Evolutionary conservation across 345 rosid species (phyloP).

Genomic region (Eucalyptus grandis): DNA sequence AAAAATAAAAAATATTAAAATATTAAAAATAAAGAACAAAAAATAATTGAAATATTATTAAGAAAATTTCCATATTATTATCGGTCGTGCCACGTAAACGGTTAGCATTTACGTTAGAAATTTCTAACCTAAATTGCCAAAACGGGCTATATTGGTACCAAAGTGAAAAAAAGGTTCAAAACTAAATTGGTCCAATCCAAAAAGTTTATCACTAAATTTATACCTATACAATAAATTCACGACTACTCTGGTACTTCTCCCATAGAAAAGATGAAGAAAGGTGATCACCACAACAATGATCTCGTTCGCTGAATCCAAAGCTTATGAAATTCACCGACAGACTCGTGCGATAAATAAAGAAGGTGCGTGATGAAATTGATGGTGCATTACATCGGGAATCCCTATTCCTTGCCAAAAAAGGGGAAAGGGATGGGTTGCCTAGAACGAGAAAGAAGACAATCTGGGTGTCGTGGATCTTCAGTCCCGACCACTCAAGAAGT

Average conservation of each 20-base stretch:
- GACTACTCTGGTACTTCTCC: fast-evolving
- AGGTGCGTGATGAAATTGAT: not conserved
- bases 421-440: not conserved
- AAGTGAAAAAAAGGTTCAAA: too few species aligned
- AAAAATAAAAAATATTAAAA: too few species aligned
- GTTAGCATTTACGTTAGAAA: fast-evolving
- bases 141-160: fast-evolving
- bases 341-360: not conserved
- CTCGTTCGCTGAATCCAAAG: not conserved
- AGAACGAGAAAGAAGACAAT: not conserved
- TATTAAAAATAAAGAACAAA: too few species aligned
- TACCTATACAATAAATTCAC: not conserved
- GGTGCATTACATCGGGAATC: not conserved
- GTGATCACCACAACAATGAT: not conserved
- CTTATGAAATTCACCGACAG: not conserved
- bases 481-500: not conserved
- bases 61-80: too few species aligned
- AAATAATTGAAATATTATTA: too few species aligned
- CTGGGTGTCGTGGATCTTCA: not conserved
- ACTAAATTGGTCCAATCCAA: not conserved
- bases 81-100: fast-evolving
- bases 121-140: not conserved
- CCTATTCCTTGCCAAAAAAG: not conserved
- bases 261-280: not conserved
- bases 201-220: not conserved